phyloP scores from a whole-genome alignment of 2,329 filamentous ascomycete genomes.

The Fusarium sp. region DNA sequence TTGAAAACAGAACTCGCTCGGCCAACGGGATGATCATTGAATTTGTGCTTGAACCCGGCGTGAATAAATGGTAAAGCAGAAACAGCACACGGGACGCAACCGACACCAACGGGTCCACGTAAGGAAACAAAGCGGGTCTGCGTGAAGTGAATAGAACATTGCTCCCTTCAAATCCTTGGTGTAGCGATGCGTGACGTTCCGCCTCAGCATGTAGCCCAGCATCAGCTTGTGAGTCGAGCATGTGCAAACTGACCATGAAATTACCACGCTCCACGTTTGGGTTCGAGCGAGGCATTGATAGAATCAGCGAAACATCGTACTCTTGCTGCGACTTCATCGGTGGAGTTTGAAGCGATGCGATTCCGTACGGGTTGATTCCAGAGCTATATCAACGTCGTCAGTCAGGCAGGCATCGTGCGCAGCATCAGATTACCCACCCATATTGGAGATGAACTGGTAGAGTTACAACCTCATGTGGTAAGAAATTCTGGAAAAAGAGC shows the following conservation, averaged over 20 bases:
- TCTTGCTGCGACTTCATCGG: constrained; percentile 77
- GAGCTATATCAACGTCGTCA: constrained; percentile 52
- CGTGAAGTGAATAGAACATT: constrained; percentile 72
- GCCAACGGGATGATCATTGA: constrained; percentile 77
- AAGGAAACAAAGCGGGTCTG: constrained; percentile 83
- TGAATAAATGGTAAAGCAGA: constrained; percentile 77
- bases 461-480: constrained; percentile 66
- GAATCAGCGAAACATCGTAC: constrained; percentile 84
- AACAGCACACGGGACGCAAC: constrained; percentile 70
- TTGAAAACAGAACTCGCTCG: constrained; percentile 75
- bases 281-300: constrained; percentile 83
- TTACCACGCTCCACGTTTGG: constrained; percentile 84
- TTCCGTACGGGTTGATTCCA: constrained; percentile 65
- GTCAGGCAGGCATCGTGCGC: constrained; percentile 2
- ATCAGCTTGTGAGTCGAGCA: constrained; percentile 64
- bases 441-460: constrained; percentile 70
- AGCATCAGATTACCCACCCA: constrained; percentile 59
- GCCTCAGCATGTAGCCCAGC: constrained; percentile 45
- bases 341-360: constrained; percentile 59
- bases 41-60: constrained; percentile 72
- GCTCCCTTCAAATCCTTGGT: constrained; percentile 53
- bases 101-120: constrained; percentile 77
- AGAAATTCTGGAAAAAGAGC: constrained; percentile 67
- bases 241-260: constrained; percentile 89
- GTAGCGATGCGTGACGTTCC: constrained; percentile 47